Evolutionary conservation across 1,284 basidiomycete species (phyloP).

Genomic region (Pseudozyma pruni): DNA sequence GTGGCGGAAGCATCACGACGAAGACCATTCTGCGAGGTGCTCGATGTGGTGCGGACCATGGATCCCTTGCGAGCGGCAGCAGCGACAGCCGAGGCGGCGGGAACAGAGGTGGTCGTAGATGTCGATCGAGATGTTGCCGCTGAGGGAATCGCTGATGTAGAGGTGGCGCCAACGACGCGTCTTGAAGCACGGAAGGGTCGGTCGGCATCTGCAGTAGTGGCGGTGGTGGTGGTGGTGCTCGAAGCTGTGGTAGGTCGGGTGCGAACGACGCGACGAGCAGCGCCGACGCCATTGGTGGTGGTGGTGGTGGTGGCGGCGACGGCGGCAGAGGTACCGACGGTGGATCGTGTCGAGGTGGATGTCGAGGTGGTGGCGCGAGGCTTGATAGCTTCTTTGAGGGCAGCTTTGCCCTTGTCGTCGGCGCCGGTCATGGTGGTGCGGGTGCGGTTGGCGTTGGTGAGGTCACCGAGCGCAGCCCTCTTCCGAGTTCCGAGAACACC

Average conservation of each 20-base stretch:
- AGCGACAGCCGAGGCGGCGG: constrained; percentile 7
- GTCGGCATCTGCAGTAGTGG: constrained; percentile 21
- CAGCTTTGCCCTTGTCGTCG: constrained; percentile 50
- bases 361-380: constrained; percentile 37
- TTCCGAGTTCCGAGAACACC: constrained; percentile 63
- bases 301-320: constrained; percentile 24
- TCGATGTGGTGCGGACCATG: constrained; percentile 41
- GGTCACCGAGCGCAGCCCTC: constrained; percentile 64
- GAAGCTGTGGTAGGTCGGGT: constrained; percentile 35
- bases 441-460: constrained; percentile 62
- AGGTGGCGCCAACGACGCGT: constrained; percentile 31
- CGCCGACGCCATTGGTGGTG: constrained; percentile 30
- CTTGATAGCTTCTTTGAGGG: constrained; percentile 45
- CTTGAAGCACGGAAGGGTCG: constrained; percentile 44
- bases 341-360: constrained; percentile 31
- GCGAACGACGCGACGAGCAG: constrained; percentile 47
- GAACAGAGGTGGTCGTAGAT: constrained; percentile 10
- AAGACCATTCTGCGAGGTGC: constrained; percentile 39
- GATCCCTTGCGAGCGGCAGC: constrained; percentile 33
- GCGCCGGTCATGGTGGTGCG: constrained; percentile 31
- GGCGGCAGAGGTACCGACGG: constrained; percentile 4
- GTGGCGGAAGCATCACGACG: constrained; percentile 24
- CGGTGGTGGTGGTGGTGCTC: constrained; percentile 19
- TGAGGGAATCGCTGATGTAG: constrained; percentile 31
- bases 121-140: constrained; percentile 29